A percentile compares a stretch with the other conserved stretches of the same genome.
phyloP scores from a whole-genome alignment of 768 basidiomycete genomes.

The Hypholoma sublateritium region DNA sequence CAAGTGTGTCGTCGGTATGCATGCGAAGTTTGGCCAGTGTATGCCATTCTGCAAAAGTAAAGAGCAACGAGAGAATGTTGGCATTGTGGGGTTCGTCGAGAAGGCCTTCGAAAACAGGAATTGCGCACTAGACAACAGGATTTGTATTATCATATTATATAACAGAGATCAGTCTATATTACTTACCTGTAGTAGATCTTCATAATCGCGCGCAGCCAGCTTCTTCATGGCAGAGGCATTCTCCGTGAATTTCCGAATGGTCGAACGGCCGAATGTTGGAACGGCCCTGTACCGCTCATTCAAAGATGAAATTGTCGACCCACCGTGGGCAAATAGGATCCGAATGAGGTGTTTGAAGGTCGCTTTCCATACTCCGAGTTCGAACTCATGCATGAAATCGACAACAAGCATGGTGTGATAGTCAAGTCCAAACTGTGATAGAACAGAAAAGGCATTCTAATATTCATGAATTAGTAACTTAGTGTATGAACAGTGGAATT shows the following conservation, averaged over 20 bases:
- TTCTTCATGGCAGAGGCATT: constrained; percentile 22
- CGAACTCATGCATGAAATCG: constrained; percentile 36
- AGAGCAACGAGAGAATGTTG: background rate
- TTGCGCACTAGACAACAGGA: constrained; percentile 18
- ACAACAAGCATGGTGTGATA: constrained; percentile 24
- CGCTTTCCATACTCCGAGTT: constrained; percentile 35
- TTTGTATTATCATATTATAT: background rate
- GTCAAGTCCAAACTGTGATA: constrained; percentile 19
- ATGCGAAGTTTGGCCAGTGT: background rate
- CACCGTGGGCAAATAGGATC: constrained; percentile 18
- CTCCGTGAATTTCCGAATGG: constrained; percentile 27
- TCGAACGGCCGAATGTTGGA: constrained; percentile 18
- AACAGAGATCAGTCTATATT: background rate
- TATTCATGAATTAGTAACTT: background rate
- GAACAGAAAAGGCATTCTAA: constrained; percentile 31
- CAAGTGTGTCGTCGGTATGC: background rate
- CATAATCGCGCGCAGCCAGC: background rate
- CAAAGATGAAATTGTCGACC: background rate
- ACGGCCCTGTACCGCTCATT: constrained; percentile 18
- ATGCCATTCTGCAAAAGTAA: constrained; percentile 2
- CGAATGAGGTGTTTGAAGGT: constrained; percentile 31
- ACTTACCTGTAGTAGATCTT: constrained; percentile 17
- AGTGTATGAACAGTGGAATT: no score
- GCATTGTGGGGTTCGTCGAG: constrained; percentile 11
- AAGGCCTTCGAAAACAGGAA: constrained; percentile 35